Conservation (phyloP, 257 asterid genomes). For the Paulownia fortunei region DNA sequence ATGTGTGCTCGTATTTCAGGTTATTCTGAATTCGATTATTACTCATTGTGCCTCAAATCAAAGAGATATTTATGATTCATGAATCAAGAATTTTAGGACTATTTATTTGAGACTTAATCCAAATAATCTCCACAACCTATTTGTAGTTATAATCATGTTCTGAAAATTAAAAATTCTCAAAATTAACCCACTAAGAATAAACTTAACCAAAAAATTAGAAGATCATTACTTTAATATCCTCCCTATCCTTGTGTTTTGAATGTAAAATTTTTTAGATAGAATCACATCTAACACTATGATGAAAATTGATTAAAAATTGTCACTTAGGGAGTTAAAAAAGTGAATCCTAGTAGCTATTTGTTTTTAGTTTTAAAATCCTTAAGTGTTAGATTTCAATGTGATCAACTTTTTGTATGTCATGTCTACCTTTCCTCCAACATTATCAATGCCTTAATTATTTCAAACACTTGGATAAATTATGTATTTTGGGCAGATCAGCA, state of each 20-base stretch:
- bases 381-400: constrained; percentile 29
- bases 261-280: neutral
- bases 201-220: too few species aligned
- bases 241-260: neutral
- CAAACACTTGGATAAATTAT: constrained; percentile 23
- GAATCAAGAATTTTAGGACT: too few species aligned
- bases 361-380: constrained; percentile 22
- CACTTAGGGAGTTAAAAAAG: neutral
- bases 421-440: constrained; percentile 56
- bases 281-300: neutral
- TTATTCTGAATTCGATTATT: too few species aligned
- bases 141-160: too few species aligned
- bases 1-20: too few species aligned
- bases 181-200: too few species aligned
- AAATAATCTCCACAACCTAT: too few species aligned
- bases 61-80: too few species aligned
- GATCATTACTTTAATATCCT: neutral
- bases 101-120: too few species aligned
- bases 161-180: too few species aligned
- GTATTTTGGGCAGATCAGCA: constrained; percentile 22
- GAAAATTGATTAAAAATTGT: neutral
- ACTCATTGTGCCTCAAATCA: too few species aligned
- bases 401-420: constrained; percentile 56
- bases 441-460: constrained; percentile 42
- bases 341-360: neutral